A percentile compares a stretch with the other conserved stretches of the same genome.
Evolutionary conservation across 768 basidiomycete genomes (phyloP).

Genomic region (Saitozyma podzolica): DNA sequence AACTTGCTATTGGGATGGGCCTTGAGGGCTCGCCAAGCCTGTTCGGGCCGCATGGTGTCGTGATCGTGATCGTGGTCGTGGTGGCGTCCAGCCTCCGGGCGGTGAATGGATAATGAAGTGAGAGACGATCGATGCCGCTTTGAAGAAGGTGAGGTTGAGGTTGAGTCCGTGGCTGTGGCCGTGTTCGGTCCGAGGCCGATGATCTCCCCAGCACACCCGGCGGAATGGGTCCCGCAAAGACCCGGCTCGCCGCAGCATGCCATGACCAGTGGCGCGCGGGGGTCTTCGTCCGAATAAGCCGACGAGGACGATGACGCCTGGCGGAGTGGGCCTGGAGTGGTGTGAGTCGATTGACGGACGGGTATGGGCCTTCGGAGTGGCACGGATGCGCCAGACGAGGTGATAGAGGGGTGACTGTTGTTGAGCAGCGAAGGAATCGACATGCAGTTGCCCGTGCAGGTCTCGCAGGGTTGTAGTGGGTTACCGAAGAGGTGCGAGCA

Average conservation of each 20-base stretch:
- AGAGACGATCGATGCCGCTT: too few species aligned
- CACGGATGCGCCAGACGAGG: too few species aligned
- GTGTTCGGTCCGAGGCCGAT: slow-evolving; percentile 5
- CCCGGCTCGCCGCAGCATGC: slow-evolving; percentile 33
- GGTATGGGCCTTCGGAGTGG: too few species aligned
- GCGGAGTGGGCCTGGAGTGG: background rate
- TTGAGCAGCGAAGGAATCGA: slow-evolving; percentile 10
- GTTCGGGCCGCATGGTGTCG: slow-evolving; percentile 39
- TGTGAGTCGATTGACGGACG: too few species aligned
- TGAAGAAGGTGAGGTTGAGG: background rate
- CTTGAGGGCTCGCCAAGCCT: slow-evolving; percentile 52
- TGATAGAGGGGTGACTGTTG: background rate
- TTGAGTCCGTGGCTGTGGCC: slow-evolving; percentile 1
- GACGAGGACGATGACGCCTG: background rate
- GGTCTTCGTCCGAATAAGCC: slow-evolving; percentile 11
- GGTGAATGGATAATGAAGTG: background rate
- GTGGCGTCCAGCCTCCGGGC: background rate
- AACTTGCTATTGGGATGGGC: slow-evolving; percentile 50
- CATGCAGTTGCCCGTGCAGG: slow-evolving; percentile 36
- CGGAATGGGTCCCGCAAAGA: slow-evolving; percentile 25
- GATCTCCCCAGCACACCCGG: slow-evolving; percentile 7
- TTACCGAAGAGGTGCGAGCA: slow-evolving; percentile 32
- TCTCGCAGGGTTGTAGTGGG: slow-evolving; percentile 18
- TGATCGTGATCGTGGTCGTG: slow-evolving; percentile 7
- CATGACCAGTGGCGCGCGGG: slow-evolving; percentile 25